Evolutionary conservation across 305 asterid species (phyloP).

Genomic region (Rubia peregrina): DNA sequence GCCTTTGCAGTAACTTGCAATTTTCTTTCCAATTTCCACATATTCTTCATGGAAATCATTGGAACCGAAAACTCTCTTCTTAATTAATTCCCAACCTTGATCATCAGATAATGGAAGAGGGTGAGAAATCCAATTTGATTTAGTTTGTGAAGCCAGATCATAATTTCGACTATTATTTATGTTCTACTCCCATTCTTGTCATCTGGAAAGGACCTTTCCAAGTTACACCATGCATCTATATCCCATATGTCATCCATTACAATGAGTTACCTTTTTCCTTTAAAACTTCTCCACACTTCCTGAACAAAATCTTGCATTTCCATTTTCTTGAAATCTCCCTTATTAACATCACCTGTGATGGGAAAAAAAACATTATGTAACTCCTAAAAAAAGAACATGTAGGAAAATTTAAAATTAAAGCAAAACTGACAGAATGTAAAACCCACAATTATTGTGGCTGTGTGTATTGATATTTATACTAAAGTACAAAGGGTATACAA

Average conservation of each 20-base stretch:
- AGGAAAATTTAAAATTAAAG: no score
- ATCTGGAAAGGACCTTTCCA: slow-evolving; percentile 6
- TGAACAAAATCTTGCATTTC: no score
- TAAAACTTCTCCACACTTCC: no score
- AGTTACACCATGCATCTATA: background rate
- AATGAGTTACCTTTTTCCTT: no score
- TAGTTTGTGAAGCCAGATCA: background rate
- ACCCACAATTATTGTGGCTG: no score
- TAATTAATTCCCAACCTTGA: slow-evolving; percentile 4
- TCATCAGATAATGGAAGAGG: background rate
- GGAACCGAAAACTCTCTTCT: background rate
- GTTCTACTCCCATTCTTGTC: background rate
- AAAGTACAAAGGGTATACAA: no score
- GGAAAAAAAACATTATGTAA: no score
- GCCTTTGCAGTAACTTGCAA: background rate
- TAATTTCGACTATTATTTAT: background rate
- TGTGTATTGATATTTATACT: no score
- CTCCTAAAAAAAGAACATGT: no score
- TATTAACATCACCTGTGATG: no score
- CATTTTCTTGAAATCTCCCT: no score
- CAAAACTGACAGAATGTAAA: no score
- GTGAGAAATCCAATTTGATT: background rate
- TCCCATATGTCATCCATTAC: slow-evolving; percentile 16
- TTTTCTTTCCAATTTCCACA: background rate
- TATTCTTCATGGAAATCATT: background rate